Evolutionary conservation across 768 basidiomycete genomes (phyloP), one percentile per base, ranked within the genome.

Genomic region (Boletus rubroflammeus): DNA sequence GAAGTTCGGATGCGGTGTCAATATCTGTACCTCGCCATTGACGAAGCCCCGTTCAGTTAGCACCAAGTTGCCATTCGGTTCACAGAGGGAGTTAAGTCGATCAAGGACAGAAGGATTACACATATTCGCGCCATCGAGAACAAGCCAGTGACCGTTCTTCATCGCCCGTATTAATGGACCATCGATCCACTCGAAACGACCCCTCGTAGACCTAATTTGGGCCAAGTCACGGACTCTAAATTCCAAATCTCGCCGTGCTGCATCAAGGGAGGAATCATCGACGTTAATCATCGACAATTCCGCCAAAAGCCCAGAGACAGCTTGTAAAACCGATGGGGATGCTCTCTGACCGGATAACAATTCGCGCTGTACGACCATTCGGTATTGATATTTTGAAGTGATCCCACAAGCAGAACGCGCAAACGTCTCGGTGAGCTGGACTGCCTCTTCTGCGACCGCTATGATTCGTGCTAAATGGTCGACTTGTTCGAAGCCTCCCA

Each of bases 101-200:
- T 99, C 97, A 21, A 99, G 82, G 15, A 99, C 93, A 13, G 97
- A 96, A 2, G 96, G 86, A 57, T 83, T 95, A 74, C 97, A 99
- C 17, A 94, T 78, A 64, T 99, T 99, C 41, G 97, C 95, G 51
- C 85, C 88, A 59, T 97, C 93, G 51, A 99, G 79, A 41, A 97
- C 74, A 42, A 96, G 73, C 95, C 97, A 98, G 62, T 87, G 78
- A 3, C 97, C 97, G 10, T 77, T 72, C 66, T 86, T 90, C 76
- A 98, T 83, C 2, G 97, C 94, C 44, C 75, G 79, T 45, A 97
- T 77, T 28, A 99, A 77, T 9, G 94, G 92, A 0, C 97, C 97
- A 67, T 99, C 96, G 3, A 94, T 78, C 97, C 97, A 99, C 64
- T 91, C 89, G 65, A 99, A 97, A 15, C 78, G 81, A 34, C 86